A percentile compares a stretch with the other conserved stretches of the same genome.
Conservation (phyloP, 1,139 yeast species). For the Geotrichum klebahnii region DNA sequence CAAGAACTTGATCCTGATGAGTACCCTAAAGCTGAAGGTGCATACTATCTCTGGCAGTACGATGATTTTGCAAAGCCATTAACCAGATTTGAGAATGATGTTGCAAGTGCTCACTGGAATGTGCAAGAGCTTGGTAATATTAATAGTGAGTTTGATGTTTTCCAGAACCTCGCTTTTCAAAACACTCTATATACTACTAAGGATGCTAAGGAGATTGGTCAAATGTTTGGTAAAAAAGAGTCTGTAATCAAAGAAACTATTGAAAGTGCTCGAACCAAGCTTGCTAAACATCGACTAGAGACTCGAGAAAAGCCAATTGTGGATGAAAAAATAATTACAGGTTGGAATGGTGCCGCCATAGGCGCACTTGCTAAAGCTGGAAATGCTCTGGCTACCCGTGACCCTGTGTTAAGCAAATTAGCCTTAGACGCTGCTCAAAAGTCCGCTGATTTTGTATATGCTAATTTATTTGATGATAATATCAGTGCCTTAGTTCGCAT, state of each 20-base stretch:
- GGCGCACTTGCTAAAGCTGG: constrained; percentile 39
- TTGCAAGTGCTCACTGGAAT: constrained; percentile 39
- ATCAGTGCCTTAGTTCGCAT: constrained; percentile 27
- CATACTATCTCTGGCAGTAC: constrained; percentile 40
- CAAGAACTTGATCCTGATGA: constrained; percentile 10
- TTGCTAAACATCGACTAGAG: constrained; percentile 32
- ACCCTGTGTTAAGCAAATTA: constrained; percentile 21
- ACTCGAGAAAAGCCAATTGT: constrained; percentile 35
- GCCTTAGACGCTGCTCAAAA: constrained; percentile 32
- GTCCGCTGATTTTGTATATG: constrained; percentile 33
- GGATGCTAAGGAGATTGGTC: constrained; percentile 33
- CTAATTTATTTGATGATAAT: constrained; percentile 28
- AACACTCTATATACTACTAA: constrained; percentile 35
- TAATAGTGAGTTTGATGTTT: constrained; percentile 36
- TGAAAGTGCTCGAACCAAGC: constrained; percentile 27
- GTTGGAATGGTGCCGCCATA: constrained; percentile 41
- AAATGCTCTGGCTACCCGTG: constrained; percentile 21
- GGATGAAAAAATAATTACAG: constrained; percentile 37
- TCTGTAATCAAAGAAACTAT: constrained; percentile 28
- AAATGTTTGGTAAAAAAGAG: constrained; percentile 35
- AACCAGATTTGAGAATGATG: constrained; percentile 35
- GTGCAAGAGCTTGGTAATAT: constrained; percentile 41
- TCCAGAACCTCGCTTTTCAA: constrained; percentile 34
- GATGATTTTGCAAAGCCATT: constrained; percentile 38
- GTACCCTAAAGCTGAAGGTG: constrained; percentile 36